Evolutionary conservation across 345 rosid genomes (phyloP).

Genomic region (Firmiana major): DNA sequence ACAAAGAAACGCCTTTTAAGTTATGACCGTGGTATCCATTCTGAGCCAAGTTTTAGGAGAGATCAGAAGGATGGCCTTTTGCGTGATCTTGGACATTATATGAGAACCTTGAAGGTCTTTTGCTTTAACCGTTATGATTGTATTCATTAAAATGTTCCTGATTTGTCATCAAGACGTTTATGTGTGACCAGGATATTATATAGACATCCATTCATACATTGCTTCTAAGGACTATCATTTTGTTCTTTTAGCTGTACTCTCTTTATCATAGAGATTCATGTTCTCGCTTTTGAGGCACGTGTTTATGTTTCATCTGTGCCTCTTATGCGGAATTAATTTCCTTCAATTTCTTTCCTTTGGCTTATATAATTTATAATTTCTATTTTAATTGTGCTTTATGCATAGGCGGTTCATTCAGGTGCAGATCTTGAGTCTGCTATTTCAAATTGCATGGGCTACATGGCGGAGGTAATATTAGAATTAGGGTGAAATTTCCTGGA

Average conservation of each 20-base stretch:
- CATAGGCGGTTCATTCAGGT: conserved; percentile 98
- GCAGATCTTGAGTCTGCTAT: conserved; percentile 98
- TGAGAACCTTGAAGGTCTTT: conserved; percentile 94
- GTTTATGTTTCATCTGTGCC: not conserved
- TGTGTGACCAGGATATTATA: not conserved
- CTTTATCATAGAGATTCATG: not conserved
- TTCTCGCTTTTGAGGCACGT: not conserved
- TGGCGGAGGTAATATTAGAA: conserved; percentile 52
- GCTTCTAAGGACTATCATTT: conserved; percentile 13
- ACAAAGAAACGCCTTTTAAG: conserved; percentile 88
- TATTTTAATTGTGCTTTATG: conserved; percentile 23
- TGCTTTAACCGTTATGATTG: conserved; percentile 17
- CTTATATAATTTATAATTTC: not conserved
- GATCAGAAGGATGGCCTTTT: conserved; percentile 83
- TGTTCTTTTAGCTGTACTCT: conserved; percentile 11
- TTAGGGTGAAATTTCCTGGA: conserved; percentile 20
- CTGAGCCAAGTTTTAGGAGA: conserved; percentile 77
- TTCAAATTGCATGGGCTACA: conserved; percentile 94
- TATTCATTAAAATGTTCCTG: not conserved
- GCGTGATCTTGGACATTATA: conserved; percentile 87
- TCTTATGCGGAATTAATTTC: conserved; percentile 1
- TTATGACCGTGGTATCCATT: conserved; percentile 93
- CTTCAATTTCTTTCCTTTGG: not conserved
- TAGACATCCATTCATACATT: conserved; percentile 13
- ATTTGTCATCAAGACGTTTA: not conserved